Percentiles rank a stretch among this genome's conserved stretches.
Evolutionary conservation across 768 basidiomycete genomes (phyloP).

Genomic region (Kwoniella dejecticola): DNA sequence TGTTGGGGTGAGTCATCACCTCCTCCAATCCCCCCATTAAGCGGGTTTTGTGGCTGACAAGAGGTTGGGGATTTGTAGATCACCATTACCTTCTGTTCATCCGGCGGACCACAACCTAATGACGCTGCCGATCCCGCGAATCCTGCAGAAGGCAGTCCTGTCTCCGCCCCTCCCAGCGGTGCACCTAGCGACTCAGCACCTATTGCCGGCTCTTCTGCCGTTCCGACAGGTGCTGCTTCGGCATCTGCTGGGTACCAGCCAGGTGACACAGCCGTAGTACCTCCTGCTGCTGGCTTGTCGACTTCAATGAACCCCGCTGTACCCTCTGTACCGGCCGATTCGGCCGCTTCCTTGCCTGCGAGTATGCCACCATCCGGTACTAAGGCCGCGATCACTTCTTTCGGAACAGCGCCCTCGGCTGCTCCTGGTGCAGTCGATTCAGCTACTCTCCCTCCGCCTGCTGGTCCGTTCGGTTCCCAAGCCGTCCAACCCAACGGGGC

Average conservation of each 20-base stretch:
- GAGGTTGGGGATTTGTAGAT: conserved; percentile 4
- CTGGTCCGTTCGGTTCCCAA: neutral
- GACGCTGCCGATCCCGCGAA: neutral
- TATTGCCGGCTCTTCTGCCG: too few species aligned
- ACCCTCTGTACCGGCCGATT: too few species aligned
- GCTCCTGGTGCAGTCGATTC: neutral
- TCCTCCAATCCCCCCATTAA: neutral
- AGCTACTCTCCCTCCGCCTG: neutral
- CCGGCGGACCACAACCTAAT: neutral
- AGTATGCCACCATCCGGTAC: too few species aligned
- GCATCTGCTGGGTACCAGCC: too few species aligned
- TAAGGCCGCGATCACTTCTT: neutral
- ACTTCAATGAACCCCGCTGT: neutral
- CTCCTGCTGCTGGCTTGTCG: neutral
- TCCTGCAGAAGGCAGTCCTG: neutral
- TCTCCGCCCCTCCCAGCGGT: neutral
- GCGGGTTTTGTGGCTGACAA: neutral
- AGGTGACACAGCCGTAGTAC: too few species aligned
- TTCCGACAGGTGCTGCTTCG: too few species aligned
- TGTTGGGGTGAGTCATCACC: conserved; percentile 26
- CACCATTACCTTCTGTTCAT: conserved; percentile 30
- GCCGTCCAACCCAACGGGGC: neutral
- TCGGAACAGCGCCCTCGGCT: too few species aligned
- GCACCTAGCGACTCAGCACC: too few species aligned
- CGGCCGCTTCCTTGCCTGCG: too few species aligned